Conservation (phyloP, 805 yeast genomes). For the Pichia sporocuriosa region DNA sequence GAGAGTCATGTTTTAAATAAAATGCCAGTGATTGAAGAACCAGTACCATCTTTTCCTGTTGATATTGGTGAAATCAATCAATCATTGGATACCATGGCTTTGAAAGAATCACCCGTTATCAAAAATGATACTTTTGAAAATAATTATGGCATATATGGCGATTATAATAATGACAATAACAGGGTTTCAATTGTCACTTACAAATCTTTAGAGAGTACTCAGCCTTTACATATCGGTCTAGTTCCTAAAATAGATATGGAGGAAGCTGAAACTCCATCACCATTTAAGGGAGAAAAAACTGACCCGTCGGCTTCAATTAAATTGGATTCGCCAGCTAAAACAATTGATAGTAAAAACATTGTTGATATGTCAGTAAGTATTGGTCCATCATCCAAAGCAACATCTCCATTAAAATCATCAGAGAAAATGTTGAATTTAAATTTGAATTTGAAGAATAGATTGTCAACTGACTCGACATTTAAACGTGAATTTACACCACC, state of each 20-base stretch:
- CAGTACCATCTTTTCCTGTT: neutral
- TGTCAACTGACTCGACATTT: too few species aligned
- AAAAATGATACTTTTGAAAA: constrained; percentile 2
- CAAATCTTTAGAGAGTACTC: neutral
- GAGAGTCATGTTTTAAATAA: too few species aligned
- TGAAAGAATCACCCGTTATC: neutral
- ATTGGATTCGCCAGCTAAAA: constrained; percentile 1
- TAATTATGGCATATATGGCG: constrained; percentile 8
- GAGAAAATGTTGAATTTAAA: neutral
- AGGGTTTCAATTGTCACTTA: neutral
- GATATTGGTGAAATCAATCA: constrained; percentile 3
- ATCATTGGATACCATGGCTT: constrained; percentile 6
- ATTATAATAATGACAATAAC: neutral
- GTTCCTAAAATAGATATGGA: neutral
- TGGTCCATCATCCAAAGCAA: neutral
- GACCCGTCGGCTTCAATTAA: neutral
- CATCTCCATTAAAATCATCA: constrained; percentile 2
- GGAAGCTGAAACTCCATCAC: neutral
- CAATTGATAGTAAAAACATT: neutral
- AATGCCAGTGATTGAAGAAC: too few species aligned
- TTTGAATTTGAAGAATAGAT: neutral
- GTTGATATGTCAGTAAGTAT: constrained; percentile 7
- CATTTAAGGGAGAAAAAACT: neutral
- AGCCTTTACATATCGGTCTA: neutral
- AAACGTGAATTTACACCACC: neutral